Conservation (phyloP, 805 yeast genomes). For the Candida argentea region DNA sequence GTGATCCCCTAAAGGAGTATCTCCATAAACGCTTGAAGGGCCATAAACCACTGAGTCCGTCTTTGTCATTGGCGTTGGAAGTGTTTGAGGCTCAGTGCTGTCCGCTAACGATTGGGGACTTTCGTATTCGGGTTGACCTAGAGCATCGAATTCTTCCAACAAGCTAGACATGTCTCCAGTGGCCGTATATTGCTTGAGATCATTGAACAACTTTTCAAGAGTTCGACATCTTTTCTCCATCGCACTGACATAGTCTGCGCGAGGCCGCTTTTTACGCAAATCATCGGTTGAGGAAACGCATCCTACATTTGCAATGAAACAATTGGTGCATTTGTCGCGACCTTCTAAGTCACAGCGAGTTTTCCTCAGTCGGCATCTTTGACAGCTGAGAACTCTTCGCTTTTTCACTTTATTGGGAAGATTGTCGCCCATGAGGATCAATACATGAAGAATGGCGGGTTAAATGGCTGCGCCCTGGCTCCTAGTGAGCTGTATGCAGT, state of each 20-base stretch:
- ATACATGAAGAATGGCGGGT: conserved; percentile 4
- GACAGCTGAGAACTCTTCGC: conserved; percentile 31
- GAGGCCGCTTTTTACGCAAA: conserved; percentile 41
- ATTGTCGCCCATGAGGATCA: no score
- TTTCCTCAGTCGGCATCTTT: conserved; percentile 31
- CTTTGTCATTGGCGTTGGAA: no score
- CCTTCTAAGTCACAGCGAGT: conserved; percentile 36
- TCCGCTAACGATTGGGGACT: background rate
- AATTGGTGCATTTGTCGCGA: conserved; percentile 38
- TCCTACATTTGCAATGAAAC: conserved; percentile 31
- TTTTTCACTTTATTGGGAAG: no score
- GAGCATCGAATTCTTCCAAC: conserved; percentile 12
- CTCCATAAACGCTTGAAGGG: conserved; percentile 36
- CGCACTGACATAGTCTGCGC: conserved; percentile 38
- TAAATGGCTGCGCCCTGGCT: background rate
- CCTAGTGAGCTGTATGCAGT: background rate
- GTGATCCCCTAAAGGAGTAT: conserved; percentile 13
- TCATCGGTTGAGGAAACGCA: conserved; percentile 40
- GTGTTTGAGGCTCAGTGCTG: background rate
- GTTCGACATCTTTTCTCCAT: conserved; percentile 24
- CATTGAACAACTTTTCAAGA: conserved; percentile 15
- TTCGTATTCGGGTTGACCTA: conserved; percentile 4
- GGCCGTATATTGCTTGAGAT: conserved; percentile 10
- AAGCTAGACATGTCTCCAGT: conserved; percentile 12
- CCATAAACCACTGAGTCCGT: conserved; percentile 33